Base-by-base conservation (phyloP, 192 early-diverging fungal species). In the Coemansia furcata region DNA sequence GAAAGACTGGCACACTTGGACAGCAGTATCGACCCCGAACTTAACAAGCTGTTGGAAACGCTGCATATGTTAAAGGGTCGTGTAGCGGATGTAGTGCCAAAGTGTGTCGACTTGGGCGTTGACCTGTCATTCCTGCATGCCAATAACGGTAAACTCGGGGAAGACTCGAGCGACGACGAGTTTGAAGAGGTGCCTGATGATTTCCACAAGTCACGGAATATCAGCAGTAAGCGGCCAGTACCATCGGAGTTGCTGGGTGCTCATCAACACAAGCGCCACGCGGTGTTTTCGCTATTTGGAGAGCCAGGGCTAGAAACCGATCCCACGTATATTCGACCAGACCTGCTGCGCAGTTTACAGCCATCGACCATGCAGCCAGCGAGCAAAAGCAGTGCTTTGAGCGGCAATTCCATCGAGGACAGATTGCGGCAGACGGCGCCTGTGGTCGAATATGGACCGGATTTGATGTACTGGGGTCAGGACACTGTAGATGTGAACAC, bases 401-500 rank as follows among this genome's bases (percentile, higher is more conserved):
- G 30, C 10, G 7, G 32, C 38, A 69, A 78, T 36, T 63, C 80
- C 0, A 65, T 86, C 59, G 77, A 74, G 2, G 79, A 85, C 30
- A 71, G 77, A 37, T 60, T 91, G 19, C 64, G 86, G 29, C 79
- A 86, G 49, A 63, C 77, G 11, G 90, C 90, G 32, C 90, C 90
- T 0, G 80, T 91, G 3, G 77, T 91, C 1, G 80, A 79, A 21
- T 91, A 86, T 76, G 90, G 86, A 9, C 80, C 87, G 0, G 90
- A 91, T 65, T 67, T 91, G 55, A 80, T 85, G 14, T 86, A 89
- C 32, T 91, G 90, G 90, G 86, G 86, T 39, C 76, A 86, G 62
- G 73, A 77, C 8, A 69, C 77, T 30, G 81, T 91, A 11, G 77
- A 74, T 42, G 86, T 87, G 66, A 89, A 91, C 47, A 86, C 49